Evolutionary conservation across 2,329 filamentous ascomycete species (phyloP), one percentile per base, ranked within the genome.

Genomic region (Alternaria sp.): DNA sequence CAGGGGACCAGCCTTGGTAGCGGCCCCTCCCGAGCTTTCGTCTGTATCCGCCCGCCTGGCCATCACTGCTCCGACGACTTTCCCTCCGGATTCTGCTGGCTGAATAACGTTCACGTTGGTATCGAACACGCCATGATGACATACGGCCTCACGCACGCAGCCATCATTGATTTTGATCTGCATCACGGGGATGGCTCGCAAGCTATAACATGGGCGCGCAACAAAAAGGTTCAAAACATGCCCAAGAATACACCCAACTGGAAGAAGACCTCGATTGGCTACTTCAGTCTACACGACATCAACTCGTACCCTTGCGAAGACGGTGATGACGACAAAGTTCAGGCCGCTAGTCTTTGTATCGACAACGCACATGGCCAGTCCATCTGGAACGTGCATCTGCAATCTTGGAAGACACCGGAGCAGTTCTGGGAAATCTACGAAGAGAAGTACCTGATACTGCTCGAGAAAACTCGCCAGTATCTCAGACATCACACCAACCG

Each of bases 51-150:
- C 32, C 95, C 95, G 5, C 95, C 95, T 0, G 95, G 95, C 1
- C 95, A 99, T 75, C 95, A 99, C 75, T 99, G 95, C 79, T 97
- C 94, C 3, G 88, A 92, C 4, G 88, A 91, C 51, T 90, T 91
- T 70, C 95, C 95, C 0, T 97, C 94, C 2, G 95, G 95, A 0
- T 99, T 99, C 75, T 99, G 95, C 81, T 99, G 95, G 94, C 82
- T 99, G 51, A 99, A 99, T 78, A 99, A 99, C 75, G 93, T 99
- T 0, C 94, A 98, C 74, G 92, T 99, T 22, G 95, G 94, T 0
- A 97, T 99, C 66, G 91, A 96, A 77, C 92, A 99, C 77, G 94
- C 90, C 11, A 89, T 92, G 20, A 87, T 94, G 63, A 87, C 86
- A 39, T 91, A 99, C 73, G 93, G 91, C 0, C 81, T 98, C 28